Evolutionary conservation across 2,329 filamentous ascomycete species (phyloP).

Genomic region (Diaporthe nobilis): DNA sequence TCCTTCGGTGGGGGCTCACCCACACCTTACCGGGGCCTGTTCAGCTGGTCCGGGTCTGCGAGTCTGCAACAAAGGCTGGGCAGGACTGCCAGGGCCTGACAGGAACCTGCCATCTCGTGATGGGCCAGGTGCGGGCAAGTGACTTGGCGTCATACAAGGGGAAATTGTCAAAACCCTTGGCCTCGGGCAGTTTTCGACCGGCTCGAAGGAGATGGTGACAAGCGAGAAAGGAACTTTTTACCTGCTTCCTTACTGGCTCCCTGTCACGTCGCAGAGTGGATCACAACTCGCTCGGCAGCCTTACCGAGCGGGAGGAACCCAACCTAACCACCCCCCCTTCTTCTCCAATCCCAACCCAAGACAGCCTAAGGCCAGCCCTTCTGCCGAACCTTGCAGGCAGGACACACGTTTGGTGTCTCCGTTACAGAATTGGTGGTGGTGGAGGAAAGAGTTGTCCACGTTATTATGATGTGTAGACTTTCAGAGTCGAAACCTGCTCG

Average conservation of each 20-base stretch:
- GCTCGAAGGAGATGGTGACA: neutral
- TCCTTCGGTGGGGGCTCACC: neutral
- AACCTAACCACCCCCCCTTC: neutral
- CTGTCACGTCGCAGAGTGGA: conserved; percentile 6
- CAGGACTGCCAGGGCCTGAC: neutral
- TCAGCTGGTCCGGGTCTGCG: conserved; percentile 14
- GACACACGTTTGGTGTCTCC: neutral
- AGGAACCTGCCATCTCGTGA: neutral
- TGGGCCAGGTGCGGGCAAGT: neutral
- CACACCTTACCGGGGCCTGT: neutral
- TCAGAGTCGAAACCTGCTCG: conserved; percentile 13
- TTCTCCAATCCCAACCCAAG: neutral
- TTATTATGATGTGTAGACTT: conserved; percentile 1
- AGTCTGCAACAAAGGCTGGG: neutral
- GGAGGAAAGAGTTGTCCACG: neutral
- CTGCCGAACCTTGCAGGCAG: conserved; percentile 15
- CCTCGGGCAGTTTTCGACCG: neutral
- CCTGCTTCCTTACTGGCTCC: neutral
- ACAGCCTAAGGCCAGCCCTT: neutral
- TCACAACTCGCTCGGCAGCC: conserved; percentile 28
- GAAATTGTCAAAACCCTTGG: conserved; percentile 17
- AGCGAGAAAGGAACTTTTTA: neutral
- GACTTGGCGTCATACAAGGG: conserved; percentile 22
- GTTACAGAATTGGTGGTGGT: conserved; percentile 31
- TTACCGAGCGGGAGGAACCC: conserved; percentile 17